Percentiles rank a stretch among this genome's conserved stretches.
phyloP scores from a whole-genome alignment of 768 basidiomycete genomes.

The Tylopilus sp. region DNA sequence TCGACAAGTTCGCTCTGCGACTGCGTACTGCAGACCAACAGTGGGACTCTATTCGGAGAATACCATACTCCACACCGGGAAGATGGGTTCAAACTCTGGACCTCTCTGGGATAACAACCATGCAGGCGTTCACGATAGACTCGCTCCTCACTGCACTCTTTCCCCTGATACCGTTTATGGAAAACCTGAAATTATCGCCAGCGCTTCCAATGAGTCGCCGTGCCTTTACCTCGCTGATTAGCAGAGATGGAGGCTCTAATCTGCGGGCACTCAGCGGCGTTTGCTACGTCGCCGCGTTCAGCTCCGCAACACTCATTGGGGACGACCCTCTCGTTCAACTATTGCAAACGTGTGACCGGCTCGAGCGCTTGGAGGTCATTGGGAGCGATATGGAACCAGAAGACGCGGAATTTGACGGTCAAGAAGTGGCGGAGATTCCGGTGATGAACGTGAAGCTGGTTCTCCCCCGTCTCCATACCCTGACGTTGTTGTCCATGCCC shows the following conservation, averaged over 20 bases:
- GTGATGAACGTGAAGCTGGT: slow-evolving; percentile 38
- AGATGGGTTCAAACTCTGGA: slow-evolving; percentile 81
- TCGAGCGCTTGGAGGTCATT: slow-evolving; percentile 63
- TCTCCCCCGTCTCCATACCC: slow-evolving; percentile 54
- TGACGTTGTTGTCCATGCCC: slow-evolving; percentile 65
- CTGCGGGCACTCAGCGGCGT: slow-evolving; percentile 55
- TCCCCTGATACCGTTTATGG: slow-evolving; percentile 64
- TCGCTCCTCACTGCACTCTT: slow-evolving; percentile 61
- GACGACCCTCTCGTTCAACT: slow-evolving; percentile 60
- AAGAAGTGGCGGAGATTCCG: slow-evolving; percentile 21
- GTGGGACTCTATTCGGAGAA: slow-evolving; percentile 88
- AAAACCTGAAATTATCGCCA: slow-evolving; percentile 50
- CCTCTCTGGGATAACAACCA: slow-evolving; percentile 51
- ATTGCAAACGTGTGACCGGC: slow-evolving; percentile 49
- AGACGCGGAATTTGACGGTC: slow-evolving; percentile 39
- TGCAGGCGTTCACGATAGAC: slow-evolving; percentile 55
- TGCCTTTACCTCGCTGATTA: slow-evolving; percentile 48
- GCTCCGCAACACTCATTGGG: slow-evolving; percentile 20
- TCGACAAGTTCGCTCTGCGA: slow-evolving; percentile 57
- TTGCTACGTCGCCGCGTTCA: slow-evolving; percentile 41
- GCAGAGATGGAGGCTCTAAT: slow-evolving; percentile 47
- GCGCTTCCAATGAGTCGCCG: slow-evolving; percentile 60
- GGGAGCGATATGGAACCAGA: slow-evolving; percentile 55
- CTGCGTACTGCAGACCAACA: slow-evolving; percentile 64
- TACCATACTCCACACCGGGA: slow-evolving; percentile 83